Percentiles rank a stretch among this genome's conserved stretches.
Conservation (phyloP, 2,329 filamentous ascomycete genomes). For the Sporothrix pseudoabietina region DNA sequence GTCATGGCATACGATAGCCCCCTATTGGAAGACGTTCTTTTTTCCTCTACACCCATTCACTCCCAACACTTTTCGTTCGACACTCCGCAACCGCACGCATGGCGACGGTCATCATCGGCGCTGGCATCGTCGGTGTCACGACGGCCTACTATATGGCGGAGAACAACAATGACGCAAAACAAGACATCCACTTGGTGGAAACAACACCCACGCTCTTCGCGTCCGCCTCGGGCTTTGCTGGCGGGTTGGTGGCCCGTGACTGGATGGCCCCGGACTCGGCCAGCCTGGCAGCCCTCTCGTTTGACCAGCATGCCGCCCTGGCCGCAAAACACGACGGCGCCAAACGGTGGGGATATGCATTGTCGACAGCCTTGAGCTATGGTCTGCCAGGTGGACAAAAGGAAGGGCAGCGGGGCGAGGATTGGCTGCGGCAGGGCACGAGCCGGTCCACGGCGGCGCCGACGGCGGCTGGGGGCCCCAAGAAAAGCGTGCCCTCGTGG, state of each 20-base stretch:
- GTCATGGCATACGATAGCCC: background rate
- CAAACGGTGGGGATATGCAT: constrained; percentile 53
- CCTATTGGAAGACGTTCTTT: too few relatives aligned
- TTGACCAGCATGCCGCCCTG: constrained; percentile 66
- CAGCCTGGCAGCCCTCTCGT: constrained; percentile 67
- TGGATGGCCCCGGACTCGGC: constrained; percentile 64
- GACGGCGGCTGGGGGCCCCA: background rate
- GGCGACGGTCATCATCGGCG: constrained; percentile 67
- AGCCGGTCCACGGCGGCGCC: constrained; percentile 42
- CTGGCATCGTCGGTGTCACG: constrained; percentile 69
- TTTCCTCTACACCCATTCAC: too few relatives aligned
- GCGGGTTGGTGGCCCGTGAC: constrained; percentile 71
- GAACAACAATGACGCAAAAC: constrained; percentile 43
- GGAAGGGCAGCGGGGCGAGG: constrained; percentile 49
- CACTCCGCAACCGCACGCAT: constrained; percentile 35
- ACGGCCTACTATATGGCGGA: constrained; percentile 72
- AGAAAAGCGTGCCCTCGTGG: constrained; percentile 54
- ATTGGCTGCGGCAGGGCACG: constrained; percentile 60
- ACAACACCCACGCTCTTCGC: constrained; percentile 61
- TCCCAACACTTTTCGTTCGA: background rate
- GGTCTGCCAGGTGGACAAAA: constrained; percentile 34
- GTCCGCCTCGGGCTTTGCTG: constrained; percentile 73
- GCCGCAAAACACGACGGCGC: constrained; percentile 61
- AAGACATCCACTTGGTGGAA: constrained; percentile 51
- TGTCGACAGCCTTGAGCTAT: constrained; percentile 62